These are phyloP conservation scores for Lichtheimia ornata DNA, from an alignment of 371 early-diverging fungal genomes.

Conservation along the genomic window DNA sequence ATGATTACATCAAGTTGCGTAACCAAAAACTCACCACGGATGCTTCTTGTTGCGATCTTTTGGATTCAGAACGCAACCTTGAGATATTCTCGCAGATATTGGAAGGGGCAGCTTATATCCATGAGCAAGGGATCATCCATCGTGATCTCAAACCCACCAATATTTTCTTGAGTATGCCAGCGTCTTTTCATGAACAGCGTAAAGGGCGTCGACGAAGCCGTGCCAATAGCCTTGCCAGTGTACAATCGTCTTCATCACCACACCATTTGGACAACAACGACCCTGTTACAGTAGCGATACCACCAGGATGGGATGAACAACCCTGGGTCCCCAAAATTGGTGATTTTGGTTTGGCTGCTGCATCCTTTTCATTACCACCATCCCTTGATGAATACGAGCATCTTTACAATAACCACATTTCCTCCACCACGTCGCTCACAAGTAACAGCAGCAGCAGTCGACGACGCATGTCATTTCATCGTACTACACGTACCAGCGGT, in stretches of 20 bases:
- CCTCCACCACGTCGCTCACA: neutral
- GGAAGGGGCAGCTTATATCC: conserved; percentile 72
- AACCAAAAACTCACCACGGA: conserved; percentile 21
- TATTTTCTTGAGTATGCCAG: conserved; percentile 60
- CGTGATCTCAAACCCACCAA: conserved; percentile 84
- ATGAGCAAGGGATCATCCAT: conserved; percentile 72
- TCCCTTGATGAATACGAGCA: neutral
- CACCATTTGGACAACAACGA: conserved; percentile 20
- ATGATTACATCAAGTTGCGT: conserved; percentile 44
- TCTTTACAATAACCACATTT: neutral
- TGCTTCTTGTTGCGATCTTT: conserved; percentile 13
- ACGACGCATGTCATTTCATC: conserved; percentile 2
- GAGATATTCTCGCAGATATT: conserved; percentile 58
- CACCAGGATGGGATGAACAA: conserved; percentile 39
- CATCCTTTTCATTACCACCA: conserved; percentile 17
- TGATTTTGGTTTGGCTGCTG: conserved; percentile 85
- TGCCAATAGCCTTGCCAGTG: conserved; percentile 10
- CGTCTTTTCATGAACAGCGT: conserved; percentile 6
- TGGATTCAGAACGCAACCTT: conserved; percentile 47
- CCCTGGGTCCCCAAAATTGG: conserved; percentile 74
- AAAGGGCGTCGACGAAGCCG: conserved; percentile 5
- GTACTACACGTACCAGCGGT: conserved; percentile 50
- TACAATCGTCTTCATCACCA: neutral
- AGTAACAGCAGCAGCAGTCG: neutral
- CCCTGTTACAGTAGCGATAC: conserved; percentile 17